Evolutionary conservation across 352 stramenopile genomes (phyloP), one percentile per base, ranked within the genome.

Genomic region (Blastocystis sp.): DNA sequence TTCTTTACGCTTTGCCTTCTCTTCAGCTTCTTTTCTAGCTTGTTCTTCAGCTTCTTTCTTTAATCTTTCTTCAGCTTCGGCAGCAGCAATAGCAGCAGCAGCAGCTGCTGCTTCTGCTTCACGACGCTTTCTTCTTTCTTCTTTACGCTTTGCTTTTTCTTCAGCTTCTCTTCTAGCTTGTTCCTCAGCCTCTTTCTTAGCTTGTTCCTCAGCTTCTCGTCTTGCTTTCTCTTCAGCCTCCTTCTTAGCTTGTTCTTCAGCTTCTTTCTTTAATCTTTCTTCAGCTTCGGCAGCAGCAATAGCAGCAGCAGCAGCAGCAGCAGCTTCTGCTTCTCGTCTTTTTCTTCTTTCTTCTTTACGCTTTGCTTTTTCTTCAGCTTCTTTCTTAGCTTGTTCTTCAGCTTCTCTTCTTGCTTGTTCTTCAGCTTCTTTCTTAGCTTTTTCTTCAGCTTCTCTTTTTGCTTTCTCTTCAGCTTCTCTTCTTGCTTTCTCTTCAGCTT

Each of bases 21-120:
- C 29, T 20, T 41, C 62, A 20, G 62, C 62, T 18, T 47, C 39
- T 43, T 45, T 43, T 1, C 3, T 37, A 23, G 20, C 29, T 43
- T 43, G 23, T 20, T 15, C n/a, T 20, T 73, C 62, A 39, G 62
- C 62, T 45, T 73, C 62, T 59, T 59, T 43, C 20, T 73, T 43
- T 37, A 47, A 23, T 41, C 26, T 37, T 70, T 37, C 26, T 41
- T 70, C 47, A 18, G 37, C 34, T 43, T 56, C 50, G 50, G 50
- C 50, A 18, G 8, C 50, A 18, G 50, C 50, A 56, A 18, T 18
- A 18, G 50, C 50, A 56, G 50, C 50, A 56, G 50, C 50, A 56
- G 50, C 66, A 7, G 66, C 66, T 23, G 66, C 66, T 4, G 66
- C 66, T 55, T 77, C 66, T 4, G 66, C 66, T n/a, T 77, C 66